Evolutionary conservation across 2,329 filamentous ascomycete species (phyloP).

Genomic region (Reticulascus tulasneorum): DNA sequence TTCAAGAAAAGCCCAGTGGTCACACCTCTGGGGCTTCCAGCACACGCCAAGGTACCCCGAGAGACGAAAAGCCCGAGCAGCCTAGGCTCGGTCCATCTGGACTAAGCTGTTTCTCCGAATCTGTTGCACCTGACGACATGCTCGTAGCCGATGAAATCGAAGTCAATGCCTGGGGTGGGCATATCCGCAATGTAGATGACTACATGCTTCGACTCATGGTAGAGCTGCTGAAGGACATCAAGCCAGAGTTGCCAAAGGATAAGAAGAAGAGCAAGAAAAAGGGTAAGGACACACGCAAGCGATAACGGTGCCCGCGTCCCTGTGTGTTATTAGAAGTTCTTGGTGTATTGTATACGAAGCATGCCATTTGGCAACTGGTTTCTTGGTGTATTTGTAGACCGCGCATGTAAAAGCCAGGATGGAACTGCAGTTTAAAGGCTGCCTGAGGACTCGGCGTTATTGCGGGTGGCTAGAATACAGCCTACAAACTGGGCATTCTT

Average conservation of each 20-base stretch:
- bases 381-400: too few relatives aligned
- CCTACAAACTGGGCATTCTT: too few relatives aligned
- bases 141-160: slow-evolving; percentile 39
- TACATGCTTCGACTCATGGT: slow-evolving; percentile 71
- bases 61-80: slow-evolving; percentile 29
- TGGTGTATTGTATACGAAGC: too few relatives aligned
- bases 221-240: slow-evolving; percentile 53
- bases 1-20: slow-evolving; percentile 60
- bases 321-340: too few relatives aligned
- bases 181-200: slow-evolving; percentile 64
- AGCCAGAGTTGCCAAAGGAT: slow-evolving; percentile 60
- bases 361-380: too few relatives aligned
- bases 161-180: slow-evolving; percentile 55
- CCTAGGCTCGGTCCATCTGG: slow-evolving; percentile 27
- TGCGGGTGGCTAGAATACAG: too few relatives aligned
- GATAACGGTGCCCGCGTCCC: too few relatives aligned
- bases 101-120: slow-evolving; percentile 32
- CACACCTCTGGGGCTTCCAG: slow-evolving; percentile 46
- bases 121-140: slow-evolving; percentile 28
- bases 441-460: too few relatives aligned
- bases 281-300: slow-evolving; percentile 54
- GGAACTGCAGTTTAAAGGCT: too few relatives aligned
- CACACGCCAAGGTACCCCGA: slow-evolving; percentile 48
- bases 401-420: too few relatives aligned
- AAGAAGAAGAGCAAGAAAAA: slow-evolving; percentile 59